phyloP scores from a whole-genome alignment of 352 stramenopile species.

The Globisporangium okanoganense region DNA sequence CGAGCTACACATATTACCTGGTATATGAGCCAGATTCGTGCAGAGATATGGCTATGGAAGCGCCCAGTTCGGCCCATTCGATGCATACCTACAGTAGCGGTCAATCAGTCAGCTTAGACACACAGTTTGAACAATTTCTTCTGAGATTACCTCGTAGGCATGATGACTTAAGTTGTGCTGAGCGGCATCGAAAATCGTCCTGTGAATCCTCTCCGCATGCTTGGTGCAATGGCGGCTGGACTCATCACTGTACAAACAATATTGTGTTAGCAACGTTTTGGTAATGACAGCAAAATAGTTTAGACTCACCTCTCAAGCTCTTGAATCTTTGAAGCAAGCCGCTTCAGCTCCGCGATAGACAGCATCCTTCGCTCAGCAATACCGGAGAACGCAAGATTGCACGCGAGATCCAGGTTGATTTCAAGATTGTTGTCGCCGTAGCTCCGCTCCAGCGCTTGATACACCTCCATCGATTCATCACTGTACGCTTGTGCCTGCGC shows the following conservation, averaged over 20 bases:
- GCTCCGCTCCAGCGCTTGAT: slow-evolving; percentile 52
- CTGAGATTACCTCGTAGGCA: slow-evolving; percentile 32
- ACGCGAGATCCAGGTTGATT: slow-evolving; percentile 70
- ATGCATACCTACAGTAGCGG: slow-evolving; percentile 35
- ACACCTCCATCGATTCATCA: slow-evolving; percentile 52
- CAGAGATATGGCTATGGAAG: slow-evolving; percentile 17
- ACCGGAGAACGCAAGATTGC: slow-evolving; percentile 36
- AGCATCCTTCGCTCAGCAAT: slow-evolving; percentile 19
- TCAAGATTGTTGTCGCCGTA: slow-evolving; percentile 50
- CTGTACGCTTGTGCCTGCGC: slow-evolving; percentile 41
- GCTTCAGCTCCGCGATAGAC: slow-evolving; percentile 44
- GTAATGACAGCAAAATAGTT: background rate
- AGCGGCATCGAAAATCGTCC: slow-evolving; percentile 45
- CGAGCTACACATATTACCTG: slow-evolving; percentile 26
- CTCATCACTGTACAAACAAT: slow-evolving; percentile 10
- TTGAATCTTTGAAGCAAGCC: slow-evolving; percentile 23
- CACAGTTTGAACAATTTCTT: background rate
- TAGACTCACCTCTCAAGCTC: slow-evolving; percentile 23
- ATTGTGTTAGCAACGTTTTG: background rate
- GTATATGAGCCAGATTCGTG: slow-evolving; percentile 44
- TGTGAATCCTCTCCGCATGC: slow-evolving; percentile 21
- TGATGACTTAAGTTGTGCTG: slow-evolving; percentile 34
- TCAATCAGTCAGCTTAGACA: background rate
- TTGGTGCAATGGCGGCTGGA: slow-evolving; percentile 8
- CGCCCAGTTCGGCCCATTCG: slow-evolving; percentile 38